Percentiles rank a stretch among this genome's conserved stretches.
Conservation (phyloP, 306 rosid genomes). For the Rosa lucieae region DNA sequence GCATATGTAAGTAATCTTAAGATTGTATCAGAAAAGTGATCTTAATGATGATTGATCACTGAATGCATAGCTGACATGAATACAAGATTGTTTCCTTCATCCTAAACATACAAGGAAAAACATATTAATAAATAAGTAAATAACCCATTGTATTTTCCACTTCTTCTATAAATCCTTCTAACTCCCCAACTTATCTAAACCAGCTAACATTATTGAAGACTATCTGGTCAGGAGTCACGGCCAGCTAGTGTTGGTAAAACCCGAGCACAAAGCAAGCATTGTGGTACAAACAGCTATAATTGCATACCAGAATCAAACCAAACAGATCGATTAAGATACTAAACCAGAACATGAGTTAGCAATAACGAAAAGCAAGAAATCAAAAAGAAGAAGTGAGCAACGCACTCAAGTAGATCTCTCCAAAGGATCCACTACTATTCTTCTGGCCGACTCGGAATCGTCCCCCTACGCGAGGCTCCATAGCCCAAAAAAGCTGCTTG, state of each 20-base stretch:
- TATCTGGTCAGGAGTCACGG: not conserved
- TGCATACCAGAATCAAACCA: too few relatives aligned
- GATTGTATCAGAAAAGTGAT: slow-evolving; percentile 13
- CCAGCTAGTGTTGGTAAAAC: not conserved
- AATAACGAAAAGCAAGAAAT: too few relatives aligned
- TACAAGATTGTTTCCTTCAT: not conserved
- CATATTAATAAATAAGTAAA: not conserved
- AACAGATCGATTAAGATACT: too few relatives aligned
- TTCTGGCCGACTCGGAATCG: too few relatives aligned
- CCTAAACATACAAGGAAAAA: not conserved
- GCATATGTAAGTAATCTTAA: slow-evolving; percentile 24
- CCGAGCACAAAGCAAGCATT: not conserved
- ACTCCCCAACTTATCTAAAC: slow-evolving; percentile 8
- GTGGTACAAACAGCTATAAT: too few relatives aligned
- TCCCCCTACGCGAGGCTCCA: too few relatives aligned
- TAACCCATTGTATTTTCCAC: not conserved
- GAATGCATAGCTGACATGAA: slow-evolving; percentile 20
- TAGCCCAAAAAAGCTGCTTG: too few relatives aligned
- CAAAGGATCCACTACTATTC: too few relatives aligned
- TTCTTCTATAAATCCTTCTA: not conserved
- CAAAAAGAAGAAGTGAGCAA: too few relatives aligned
- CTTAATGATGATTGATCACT: slow-evolving; percentile 12
- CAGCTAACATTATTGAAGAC: not conserved
- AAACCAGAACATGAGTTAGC: too few relatives aligned
- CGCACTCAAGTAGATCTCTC: too few relatives aligned